Conservation (phyloP, 2,329 filamentous ascomycete genomes). For the Sphaerulina populicola region DNA sequence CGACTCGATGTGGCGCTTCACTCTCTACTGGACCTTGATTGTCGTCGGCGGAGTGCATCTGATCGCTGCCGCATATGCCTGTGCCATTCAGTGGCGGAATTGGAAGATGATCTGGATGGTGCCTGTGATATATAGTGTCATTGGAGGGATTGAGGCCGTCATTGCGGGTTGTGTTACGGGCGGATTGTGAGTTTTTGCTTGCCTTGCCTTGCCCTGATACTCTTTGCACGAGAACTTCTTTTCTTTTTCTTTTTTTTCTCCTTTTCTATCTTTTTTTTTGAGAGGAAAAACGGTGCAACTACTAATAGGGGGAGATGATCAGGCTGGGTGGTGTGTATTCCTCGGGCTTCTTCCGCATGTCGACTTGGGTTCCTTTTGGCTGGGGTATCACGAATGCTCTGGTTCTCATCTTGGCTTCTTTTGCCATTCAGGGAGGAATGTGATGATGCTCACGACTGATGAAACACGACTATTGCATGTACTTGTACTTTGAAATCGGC, state of each 20-base stretch:
- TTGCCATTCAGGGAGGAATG: conserved; percentile 83
- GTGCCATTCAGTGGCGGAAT: conserved; percentile 57
- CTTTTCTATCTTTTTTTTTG: too few relatives aligned
- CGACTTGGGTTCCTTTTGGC: conserved; percentile 84
- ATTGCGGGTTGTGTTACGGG: conserved; percentile 76
- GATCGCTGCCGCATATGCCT: conserved; percentile 60
- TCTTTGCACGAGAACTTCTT: too few relatives aligned
- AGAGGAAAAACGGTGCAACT: too few relatives aligned
- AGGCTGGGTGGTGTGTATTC: conserved; percentile 74
- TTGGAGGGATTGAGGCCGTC: conserved; percentile 68
- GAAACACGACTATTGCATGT: too few relatives aligned
- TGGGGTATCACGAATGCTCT: conserved; percentile 82
- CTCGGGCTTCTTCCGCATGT: conserved; percentile 79
- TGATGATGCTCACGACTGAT: conserved; percentile 37
- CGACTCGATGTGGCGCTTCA: conserved; percentile 77
- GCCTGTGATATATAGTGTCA: conserved; percentile 59
- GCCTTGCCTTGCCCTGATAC: too few relatives aligned
- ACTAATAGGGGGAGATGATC: background rate
- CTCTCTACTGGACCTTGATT: conserved; percentile 75
- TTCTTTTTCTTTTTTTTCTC: too few relatives aligned
- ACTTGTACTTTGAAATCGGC: too few relatives aligned
- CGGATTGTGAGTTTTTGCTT: conserved; percentile 63
- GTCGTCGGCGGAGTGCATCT: conserved; percentile 69
- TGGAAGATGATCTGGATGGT: conserved; percentile 59
- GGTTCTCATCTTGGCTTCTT: conserved; percentile 75